Percentiles rank a stretch among this genome's conserved stretches.
These are phyloP conservation scores for Chlamydomonas sphaeroides DNA, from an alignment of 139 green algal genomes.

Conservation along the genomic window DNA sequence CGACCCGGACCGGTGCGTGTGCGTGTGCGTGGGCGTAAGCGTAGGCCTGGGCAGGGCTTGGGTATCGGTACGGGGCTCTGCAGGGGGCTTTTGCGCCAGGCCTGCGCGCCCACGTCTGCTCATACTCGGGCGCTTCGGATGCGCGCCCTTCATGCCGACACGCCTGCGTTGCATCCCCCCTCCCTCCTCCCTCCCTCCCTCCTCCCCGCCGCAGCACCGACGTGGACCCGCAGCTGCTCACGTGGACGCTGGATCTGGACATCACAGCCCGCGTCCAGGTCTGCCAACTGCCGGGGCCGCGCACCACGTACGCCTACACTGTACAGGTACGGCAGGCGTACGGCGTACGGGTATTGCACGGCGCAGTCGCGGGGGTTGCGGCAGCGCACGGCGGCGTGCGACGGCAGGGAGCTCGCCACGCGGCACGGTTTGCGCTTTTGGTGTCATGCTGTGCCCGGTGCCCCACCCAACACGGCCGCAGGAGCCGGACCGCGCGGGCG, in stretches of 20 bases:
- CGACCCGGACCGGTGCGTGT: constrained; percentile 25
- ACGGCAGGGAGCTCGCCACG: too few species aligned
- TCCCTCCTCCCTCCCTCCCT: neutral
- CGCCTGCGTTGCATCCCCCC: too few species aligned
- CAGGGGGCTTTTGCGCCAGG: too few species aligned
- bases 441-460: neutral
- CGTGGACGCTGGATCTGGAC: constrained; percentile 39
- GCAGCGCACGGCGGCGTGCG: neutral
- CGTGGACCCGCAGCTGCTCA: neutral
- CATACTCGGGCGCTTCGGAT: neutral
- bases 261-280: neutral
- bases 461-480: neutral
- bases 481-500: constrained; percentile 14
- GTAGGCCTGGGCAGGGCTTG: neutral
- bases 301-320: neutral
- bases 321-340: neutral
- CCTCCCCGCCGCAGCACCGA: neutral
- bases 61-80: too few species aligned
- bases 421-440: neutral
- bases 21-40: neutral
- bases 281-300: neutral
- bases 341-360: neutral
- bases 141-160: too few species aligned
- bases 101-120: too few species aligned
- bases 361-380: neutral